Evolutionary conservation across 2,329 filamentous ascomycete genomes (phyloP).

Genomic region (Aspergillus transmontanensis): DNA sequence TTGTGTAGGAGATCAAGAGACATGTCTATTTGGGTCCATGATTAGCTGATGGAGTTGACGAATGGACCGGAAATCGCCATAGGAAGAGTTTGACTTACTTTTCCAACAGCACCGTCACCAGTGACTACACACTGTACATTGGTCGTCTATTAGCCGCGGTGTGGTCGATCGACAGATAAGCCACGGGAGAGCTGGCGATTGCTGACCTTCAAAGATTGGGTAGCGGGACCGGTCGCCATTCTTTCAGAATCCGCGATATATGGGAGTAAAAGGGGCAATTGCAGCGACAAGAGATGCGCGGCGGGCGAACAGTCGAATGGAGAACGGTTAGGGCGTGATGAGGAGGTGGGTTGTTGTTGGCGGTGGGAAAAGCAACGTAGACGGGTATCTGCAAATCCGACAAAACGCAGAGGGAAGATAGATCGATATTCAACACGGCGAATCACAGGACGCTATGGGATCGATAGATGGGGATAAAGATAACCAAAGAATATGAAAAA

Average conservation of each 20-base stretch:
- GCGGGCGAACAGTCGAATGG: background rate
- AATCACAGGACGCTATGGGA: background rate
- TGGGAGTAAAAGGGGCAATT: background rate
- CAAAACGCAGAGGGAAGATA: background rate
- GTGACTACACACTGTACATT: constrained; percentile 86
- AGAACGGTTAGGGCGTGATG: constrained; percentile 17
- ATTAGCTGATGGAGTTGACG: background rate
- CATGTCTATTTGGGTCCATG: constrained; percentile 70
- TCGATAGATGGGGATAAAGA: background rate
- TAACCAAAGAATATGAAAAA: background rate
- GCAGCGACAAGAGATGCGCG: background rate
- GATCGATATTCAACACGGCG: background rate
- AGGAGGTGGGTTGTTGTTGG: constrained; percentile 18
- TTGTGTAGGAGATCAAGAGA: constrained; percentile 98
- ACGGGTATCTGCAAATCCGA: constrained; percentile 6
- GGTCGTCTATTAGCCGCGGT: constrained; percentile 42
- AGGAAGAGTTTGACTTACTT: constrained; percentile 62
- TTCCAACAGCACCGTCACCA: constrained; percentile 98
- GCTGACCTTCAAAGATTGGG: constrained; percentile 86
- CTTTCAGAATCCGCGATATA: background rate
- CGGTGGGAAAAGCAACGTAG: constrained; percentile 20
- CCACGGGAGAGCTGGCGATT: constrained; percentile 6
- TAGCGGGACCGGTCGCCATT: constrained; percentile 80
- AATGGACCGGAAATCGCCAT: background rate
- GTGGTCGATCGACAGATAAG: constrained; percentile 13